phyloP scores from a whole-genome alignment of 371 early-diverging fungal genomes.

The Saksenaea vasiformis region DNA sequence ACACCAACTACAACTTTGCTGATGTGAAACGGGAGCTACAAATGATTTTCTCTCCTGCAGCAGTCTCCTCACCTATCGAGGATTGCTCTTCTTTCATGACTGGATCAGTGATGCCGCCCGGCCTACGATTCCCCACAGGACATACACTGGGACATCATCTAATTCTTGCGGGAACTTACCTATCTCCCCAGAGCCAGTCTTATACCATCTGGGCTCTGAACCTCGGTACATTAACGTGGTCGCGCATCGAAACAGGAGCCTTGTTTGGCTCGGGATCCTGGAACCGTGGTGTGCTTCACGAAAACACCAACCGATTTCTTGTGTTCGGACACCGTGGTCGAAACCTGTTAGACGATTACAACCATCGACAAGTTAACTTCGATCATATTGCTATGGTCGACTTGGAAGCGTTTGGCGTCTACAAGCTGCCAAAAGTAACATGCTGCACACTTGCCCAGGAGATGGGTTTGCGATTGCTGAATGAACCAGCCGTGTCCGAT shows the following conservation, averaged over 20 bases:
- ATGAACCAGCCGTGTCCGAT: slow-evolving; percentile 62
- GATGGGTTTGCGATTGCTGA: slow-evolving; percentile 62
- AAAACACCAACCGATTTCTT: slow-evolving; percentile 62
- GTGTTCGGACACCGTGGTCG: slow-evolving; percentile 77
- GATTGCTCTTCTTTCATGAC: slow-evolving; percentile 64
- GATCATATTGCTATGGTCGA: slow-evolving; percentile 67
- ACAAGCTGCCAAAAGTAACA: slow-evolving; percentile 46
- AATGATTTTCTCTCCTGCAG: slow-evolving; percentile 54
- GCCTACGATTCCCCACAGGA: slow-evolving; percentile 74
- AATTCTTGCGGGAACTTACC: slow-evolving; percentile 73
- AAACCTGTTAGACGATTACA: slow-evolving; percentile 74
- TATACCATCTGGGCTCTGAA: slow-evolving; percentile 76
- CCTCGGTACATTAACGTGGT: slow-evolving; percentile 61
- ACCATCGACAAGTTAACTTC: slow-evolving; percentile 73
- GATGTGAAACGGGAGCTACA: slow-evolving; percentile 78
- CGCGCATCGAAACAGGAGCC: slow-evolving; percentile 66
- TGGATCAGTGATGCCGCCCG: slow-evolving; percentile 67
- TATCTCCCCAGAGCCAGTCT: slow-evolving; percentile 64
- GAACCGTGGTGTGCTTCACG: slow-evolving; percentile 73
- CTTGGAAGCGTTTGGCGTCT: slow-evolving; percentile 68
- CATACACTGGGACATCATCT: slow-evolving; percentile 66
- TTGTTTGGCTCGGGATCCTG: slow-evolving; percentile 71
- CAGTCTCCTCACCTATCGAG: slow-evolving; percentile 49
- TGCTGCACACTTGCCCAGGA: slow-evolving; percentile 52
- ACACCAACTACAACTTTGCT: slow-evolving; percentile 83